These are phyloP conservation scores for Lipomyces sp. DNA, from an alignment of 805 yeast genomes.

Conservation along the genomic window DNA sequence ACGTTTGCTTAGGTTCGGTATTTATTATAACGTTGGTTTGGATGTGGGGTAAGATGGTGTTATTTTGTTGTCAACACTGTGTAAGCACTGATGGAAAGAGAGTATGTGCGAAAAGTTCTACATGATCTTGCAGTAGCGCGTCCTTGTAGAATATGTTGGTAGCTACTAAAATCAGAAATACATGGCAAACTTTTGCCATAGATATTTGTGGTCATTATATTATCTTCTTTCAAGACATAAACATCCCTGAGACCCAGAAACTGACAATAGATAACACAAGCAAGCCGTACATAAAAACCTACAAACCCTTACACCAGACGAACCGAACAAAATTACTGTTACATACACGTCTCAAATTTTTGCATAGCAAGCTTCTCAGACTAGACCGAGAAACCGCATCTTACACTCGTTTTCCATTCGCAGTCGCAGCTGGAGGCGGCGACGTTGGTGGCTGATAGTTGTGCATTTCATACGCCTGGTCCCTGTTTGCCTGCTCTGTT, in stretches of 20 bases:
- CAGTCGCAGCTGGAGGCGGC: constrained; percentile 22
- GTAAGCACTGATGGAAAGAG: background rate
- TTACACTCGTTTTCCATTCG: background rate
- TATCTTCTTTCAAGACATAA: background rate
- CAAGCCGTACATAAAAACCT: background rate
- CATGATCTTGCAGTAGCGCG: background rate
- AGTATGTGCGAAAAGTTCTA: background rate
- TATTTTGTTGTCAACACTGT: background rate
- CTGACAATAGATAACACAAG: background rate
- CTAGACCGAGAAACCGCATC: background rate
- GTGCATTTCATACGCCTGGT: constrained; percentile 26
- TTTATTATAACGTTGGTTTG: background rate
- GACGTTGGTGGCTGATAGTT: constrained; percentile 26
- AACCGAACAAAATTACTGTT: background rate
- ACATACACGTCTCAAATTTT: background rate
- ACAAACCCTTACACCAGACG: background rate
- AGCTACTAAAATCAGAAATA: background rate
- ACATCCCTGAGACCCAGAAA: background rate
- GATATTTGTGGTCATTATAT: background rate
- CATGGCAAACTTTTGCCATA: background rate
- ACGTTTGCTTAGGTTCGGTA: background rate
- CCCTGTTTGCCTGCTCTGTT: background rate
- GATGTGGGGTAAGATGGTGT: background rate
- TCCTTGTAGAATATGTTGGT: background rate
- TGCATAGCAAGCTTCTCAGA: background rate